A percentile compares a stretch with the other conserved stretches of the same genome.
These are phyloP conservation scores for Coemansia sp. DNA, from an alignment of 192 early-diverging fungal genomes.

Conservation along the genomic window DNA sequence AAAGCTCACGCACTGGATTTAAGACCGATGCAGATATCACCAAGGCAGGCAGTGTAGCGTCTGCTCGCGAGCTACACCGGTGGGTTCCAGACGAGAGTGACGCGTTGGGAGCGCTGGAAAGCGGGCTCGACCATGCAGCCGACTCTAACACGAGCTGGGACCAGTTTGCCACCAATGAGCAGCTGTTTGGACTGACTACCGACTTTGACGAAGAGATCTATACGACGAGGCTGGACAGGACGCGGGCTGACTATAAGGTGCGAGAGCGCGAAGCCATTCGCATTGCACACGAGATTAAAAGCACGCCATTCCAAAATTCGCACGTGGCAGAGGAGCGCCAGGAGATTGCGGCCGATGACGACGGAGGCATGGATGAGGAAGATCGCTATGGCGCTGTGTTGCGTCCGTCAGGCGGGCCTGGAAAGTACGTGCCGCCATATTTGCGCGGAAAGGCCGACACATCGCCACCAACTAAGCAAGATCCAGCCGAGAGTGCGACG, in stretches of 20 bases:
- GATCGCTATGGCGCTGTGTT: constrained; percentile 85
- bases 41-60: constrained; percentile 60
- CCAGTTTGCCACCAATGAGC: constrained; percentile 94
- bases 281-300: constrained; percentile 90
- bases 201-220: constrained; percentile 98
- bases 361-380: constrained; percentile 83
- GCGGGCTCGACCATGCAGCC: constrained; percentile 15
- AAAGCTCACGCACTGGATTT: constrained; percentile 54
- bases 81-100: constrained; percentile 78
- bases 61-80: constrained; percentile 83
- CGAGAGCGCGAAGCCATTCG: constrained; percentile 86
- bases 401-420: constrained; percentile 65
- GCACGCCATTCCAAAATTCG: constrained; percentile 69
- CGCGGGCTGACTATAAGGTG: constrained; percentile 80
- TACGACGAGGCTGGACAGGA: constrained; percentile 89
- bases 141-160: constrained; percentile 70
- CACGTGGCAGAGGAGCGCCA: constrained; percentile 95
- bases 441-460: constrained; percentile 59
- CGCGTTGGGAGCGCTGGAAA: constrained; percentile 19
- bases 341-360: constrained; percentile 58
- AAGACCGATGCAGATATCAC: constrained; percentile 92
- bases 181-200: constrained; percentile 91
- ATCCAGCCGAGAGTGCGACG: background rate
- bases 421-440: constrained; percentile 88
- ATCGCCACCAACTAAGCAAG: constrained; percentile 5